Conservation (phyloP, 2,329 filamentous ascomycete genomes). For the Calonectria leucothoes region DNA sequence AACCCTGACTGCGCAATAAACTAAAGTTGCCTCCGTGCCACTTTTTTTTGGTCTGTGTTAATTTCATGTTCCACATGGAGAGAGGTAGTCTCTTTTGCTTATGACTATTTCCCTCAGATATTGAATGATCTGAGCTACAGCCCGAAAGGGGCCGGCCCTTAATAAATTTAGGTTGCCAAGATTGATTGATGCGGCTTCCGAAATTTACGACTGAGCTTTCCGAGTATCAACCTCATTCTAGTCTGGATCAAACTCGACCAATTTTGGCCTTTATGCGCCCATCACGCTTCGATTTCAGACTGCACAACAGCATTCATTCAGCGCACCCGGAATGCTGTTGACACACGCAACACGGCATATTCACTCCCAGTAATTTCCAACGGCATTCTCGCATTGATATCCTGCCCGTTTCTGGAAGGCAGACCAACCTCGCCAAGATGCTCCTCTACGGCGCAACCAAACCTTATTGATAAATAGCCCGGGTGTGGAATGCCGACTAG, state of each 20-base stretch:
- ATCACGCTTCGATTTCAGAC: background rate
- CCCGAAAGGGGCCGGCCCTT: background rate
- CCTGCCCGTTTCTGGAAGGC: background rate
- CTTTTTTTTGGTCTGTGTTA: background rate
- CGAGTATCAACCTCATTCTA: background rate
- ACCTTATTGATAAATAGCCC: background rate
- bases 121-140: background rate
- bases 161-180: background rate
- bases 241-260: background rate
- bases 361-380: background rate
- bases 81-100: background rate
- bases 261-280: too few relatives aligned
- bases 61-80: background rate
- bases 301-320: background rate
- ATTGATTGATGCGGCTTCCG: background rate
- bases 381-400: background rate
- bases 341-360: background rate
- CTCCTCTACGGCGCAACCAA: background rate
- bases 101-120: background rate
- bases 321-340: background rate
- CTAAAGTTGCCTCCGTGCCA: background rate
- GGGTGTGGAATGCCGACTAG: background rate
- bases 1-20: background rate
- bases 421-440: background rate
- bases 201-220: background rate